Evolutionary conservation across 2,329 filamentous ascomycete species (phyloP).

Genomic region (Dothistroma pini): DNA sequence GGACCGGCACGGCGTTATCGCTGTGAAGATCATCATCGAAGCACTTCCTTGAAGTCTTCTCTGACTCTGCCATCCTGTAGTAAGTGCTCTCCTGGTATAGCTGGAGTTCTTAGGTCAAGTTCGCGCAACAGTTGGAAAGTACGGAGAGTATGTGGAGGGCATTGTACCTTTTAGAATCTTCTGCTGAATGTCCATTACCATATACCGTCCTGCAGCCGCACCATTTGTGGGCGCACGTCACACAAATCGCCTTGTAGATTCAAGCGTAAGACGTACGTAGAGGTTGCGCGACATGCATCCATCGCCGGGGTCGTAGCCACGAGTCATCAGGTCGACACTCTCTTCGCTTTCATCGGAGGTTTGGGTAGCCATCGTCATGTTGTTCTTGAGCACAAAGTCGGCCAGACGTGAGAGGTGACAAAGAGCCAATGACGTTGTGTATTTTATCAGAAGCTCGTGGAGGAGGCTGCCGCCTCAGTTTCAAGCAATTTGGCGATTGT

Average conservation of each 20-base stretch:
- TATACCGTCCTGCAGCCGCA: not conserved
- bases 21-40: not conserved
- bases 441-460: not conserved
- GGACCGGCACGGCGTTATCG: not conserved
- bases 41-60: conserved; percentile 1
- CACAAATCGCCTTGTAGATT: not conserved
- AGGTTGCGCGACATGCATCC: not conserved
- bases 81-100: too few relatives aligned
- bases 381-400: not conserved
- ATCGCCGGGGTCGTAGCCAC: not conserved
- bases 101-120: not conserved
- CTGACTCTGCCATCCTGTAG: not conserved
- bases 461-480: not conserved
- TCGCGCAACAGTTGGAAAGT: not conserved
- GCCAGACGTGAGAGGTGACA: not conserved
- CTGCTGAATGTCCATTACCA: not conserved
- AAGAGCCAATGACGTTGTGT: not conserved
- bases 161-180: not conserved
- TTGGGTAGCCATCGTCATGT: not conserved
- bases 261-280: too few relatives aligned
- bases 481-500: conserved; percentile 1
- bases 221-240: too few relatives aligned
- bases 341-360: not conserved
- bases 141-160: not conserved
- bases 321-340: not conserved